A percentile compares a stretch with the other conserved stretches of the same genome.
Conservation (phyloP, 225 moss, liverwort and hornwort genomes). For the Neckera pumila region DNA sequence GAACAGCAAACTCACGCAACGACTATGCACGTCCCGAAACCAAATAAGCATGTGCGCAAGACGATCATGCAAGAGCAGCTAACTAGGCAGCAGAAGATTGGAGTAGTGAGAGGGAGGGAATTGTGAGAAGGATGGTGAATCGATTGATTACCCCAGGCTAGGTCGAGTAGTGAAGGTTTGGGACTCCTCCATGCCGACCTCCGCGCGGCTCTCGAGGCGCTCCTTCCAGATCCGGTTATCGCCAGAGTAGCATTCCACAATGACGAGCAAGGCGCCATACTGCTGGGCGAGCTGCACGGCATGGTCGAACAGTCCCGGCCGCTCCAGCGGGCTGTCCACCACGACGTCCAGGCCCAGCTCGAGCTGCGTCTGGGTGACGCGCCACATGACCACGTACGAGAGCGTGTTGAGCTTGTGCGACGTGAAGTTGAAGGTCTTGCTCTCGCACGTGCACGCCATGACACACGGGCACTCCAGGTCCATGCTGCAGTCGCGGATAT, state of each 20-base stretch:
- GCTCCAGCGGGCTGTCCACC: slow-evolving; percentile 61
- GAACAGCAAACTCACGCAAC: background rate
- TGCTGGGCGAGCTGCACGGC: slow-evolving; percentile 13
- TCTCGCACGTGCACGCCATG: slow-evolving; percentile 27
- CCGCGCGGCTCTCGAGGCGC: slow-evolving; percentile 40
- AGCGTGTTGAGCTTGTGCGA: slow-evolving; percentile 45
- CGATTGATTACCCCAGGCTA: slow-evolving; percentile 11
- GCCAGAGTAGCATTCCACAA: slow-evolving; percentile 50
- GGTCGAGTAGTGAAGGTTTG: slow-evolving; percentile 20
- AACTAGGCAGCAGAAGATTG: background rate
- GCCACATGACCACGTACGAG: slow-evolving; percentile 64
- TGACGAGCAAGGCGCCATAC: slow-evolving; percentile 13
- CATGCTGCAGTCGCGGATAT: slow-evolving; percentile 61
- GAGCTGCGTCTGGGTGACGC: slow-evolving; percentile 51
- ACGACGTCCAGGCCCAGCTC: slow-evolving; percentile 40
- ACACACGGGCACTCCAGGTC: slow-evolving; percentile 36
- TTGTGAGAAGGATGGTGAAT: background rate
- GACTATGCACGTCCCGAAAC: background rate
- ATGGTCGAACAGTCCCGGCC: slow-evolving; percentile 22
- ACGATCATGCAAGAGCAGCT: background rate
- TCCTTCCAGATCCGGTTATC: slow-evolving; percentile 39
- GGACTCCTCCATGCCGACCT: slow-evolving; percentile 16
- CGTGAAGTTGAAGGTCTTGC: slow-evolving; percentile 22
- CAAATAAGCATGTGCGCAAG: background rate
- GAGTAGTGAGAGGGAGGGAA: background rate